A percentile compares a stretch with the other conserved stretches of the same genome.
phyloP scores from a whole-genome alignment of 805 yeast species.

The Starmerella bacillaris region DNA sequence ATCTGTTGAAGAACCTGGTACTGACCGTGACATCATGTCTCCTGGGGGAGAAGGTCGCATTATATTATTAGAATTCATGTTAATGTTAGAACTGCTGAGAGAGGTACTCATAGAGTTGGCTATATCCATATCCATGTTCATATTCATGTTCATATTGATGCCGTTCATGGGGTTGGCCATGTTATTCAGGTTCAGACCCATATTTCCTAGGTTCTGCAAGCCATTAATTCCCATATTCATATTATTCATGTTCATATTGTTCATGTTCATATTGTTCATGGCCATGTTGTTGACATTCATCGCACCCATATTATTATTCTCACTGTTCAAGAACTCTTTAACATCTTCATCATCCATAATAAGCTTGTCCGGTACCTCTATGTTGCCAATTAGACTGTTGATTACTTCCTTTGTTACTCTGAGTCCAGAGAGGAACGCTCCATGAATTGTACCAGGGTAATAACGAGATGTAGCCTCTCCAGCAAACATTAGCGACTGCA shows the following conservation, averaged over 20 bases:
- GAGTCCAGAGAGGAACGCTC: conserved; percentile 28
- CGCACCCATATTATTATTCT: neutral
- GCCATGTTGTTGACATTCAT: neutral
- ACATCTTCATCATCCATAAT: conserved; percentile 10
- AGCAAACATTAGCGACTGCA: conserved; percentile 25
- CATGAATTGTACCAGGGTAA: conserved; percentile 29
- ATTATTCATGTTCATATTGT: neutral
- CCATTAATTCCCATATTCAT: neutral
- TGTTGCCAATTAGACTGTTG: conserved; percentile 25
- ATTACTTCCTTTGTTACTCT: conserved; percentile 28
- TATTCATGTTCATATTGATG: neutral
- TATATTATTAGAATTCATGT: neutral
- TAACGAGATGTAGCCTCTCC: conserved; percentile 29
- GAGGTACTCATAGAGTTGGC: neutral
- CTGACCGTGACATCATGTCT: neutral
- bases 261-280: neutral
- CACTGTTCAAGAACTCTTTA: neutral
- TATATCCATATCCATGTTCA: neutral
- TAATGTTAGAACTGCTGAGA: neutral
- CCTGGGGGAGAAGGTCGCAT: neutral
- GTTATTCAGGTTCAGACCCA: neutral
- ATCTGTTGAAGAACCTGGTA: neutral
- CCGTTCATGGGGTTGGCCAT: neutral
- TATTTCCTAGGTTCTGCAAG: too few relatives aligned
- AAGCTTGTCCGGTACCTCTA: conserved; percentile 25